Conservation (phyloP, 2,329 filamentous ascomycete species). For the Myriosclerotinia curreyana region DNA sequence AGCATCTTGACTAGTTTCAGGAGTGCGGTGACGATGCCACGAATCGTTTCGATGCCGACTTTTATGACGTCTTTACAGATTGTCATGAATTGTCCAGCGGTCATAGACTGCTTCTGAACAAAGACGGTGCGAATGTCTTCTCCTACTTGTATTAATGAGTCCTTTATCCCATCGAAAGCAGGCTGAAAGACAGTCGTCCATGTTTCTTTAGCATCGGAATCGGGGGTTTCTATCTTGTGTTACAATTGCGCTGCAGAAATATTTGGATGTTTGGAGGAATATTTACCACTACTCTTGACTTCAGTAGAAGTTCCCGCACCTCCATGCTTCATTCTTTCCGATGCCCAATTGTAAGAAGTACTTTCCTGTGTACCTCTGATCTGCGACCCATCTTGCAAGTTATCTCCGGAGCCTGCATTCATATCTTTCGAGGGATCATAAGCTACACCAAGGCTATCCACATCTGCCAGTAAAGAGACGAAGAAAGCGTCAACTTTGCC, state of each 20-base stretch:
- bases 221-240: constrained; percentile 2
- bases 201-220: neutral
- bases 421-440: neutral
- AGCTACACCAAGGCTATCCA: constrained; percentile 1
- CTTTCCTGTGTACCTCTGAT: neutral
- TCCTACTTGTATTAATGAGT: neutral
- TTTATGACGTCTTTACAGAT: constrained; percentile 1
- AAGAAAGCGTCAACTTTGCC: neutral
- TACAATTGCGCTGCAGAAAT: neutral
- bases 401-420: neutral
- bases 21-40: neutral
- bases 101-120: neutral
- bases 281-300: neutral
- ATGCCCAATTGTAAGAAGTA: constrained; percentile 2
- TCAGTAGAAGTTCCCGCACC: neutral
- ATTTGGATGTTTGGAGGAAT: neutral
- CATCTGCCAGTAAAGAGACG: neutral
- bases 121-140: neutral
- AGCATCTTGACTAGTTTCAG: neutral
- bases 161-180: neutral
- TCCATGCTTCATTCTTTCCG: constrained; percentile 6
- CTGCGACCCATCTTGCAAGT: neutral
- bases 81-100: neutral
- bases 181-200: neutral
- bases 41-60: neutral